Percentiles rank a stretch among this genome's conserved stretches.
Conservation (phyloP, 352 stramenopile species). For the Globisporangium perplexum region DNA sequence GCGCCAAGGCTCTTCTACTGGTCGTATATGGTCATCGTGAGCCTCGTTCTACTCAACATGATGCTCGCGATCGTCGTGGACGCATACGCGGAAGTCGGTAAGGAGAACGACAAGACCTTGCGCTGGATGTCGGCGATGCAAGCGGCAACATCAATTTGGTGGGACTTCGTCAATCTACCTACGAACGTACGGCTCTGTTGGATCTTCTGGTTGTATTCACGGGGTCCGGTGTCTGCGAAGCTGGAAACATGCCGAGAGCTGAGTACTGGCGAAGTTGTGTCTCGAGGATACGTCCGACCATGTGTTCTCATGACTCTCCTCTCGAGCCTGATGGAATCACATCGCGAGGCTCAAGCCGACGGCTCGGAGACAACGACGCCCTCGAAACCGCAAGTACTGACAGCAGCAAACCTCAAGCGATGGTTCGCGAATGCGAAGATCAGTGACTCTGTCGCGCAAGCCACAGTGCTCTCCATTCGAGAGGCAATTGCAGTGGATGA, state of each 20-base stretch:
- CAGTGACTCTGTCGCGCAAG: not conserved
- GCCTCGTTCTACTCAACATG: slow-evolving; percentile 64
- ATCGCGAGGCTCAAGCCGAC: not conserved
- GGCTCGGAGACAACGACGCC: not conserved
- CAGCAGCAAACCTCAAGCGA: not conserved
- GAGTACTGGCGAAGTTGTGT: not conserved
- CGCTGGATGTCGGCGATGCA: slow-evolving; percentile 19
- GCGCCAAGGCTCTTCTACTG: slow-evolving; percentile 62
- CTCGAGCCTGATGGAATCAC: not conserved
- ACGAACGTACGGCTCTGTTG: not conserved
- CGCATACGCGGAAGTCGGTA: slow-evolving; percentile 44
- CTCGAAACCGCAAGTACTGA: not conserved
- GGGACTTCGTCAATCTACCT: not conserved
- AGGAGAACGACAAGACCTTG: slow-evolving; percentile 21
- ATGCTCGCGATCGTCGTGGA: slow-evolving; percentile 67
- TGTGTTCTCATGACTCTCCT: not conserved
- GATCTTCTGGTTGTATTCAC: too few species aligned
- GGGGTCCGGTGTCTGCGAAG: not conserved
- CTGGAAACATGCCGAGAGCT: not conserved
- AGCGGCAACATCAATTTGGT: slow-evolving; percentile 22
- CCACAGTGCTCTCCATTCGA: not conserved
- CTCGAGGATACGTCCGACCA: not conserved
- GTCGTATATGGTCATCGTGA: slow-evolving; percentile 56
- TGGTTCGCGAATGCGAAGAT: not conserved
- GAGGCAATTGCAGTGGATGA: not conserved